These are phyloP conservation scores for Sporisorium sorghi DNA, from an alignment of 1,284 basidiomycete species.

Conservation along the genomic window DNA sequence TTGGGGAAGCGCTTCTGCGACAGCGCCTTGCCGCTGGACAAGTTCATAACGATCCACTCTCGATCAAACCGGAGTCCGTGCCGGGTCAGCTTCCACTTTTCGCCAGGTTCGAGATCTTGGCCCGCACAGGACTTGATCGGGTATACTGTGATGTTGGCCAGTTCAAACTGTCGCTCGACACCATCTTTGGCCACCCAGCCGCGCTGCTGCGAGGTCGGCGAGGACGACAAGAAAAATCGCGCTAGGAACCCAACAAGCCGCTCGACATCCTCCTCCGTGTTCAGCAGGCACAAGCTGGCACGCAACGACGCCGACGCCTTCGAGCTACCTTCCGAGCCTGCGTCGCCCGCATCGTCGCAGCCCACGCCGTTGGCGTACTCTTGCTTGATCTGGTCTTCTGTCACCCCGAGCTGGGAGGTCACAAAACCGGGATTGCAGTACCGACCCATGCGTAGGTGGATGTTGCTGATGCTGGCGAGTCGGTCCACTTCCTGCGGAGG, in stretches of 20 bases:
- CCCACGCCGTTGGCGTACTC: constrained; percentile 54
- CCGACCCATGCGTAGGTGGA: constrained; percentile 57
- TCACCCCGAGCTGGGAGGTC: constrained; percentile 37
- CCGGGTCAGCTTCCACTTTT: constrained; percentile 42
- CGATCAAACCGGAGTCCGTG: constrained; percentile 53
- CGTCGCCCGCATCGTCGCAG: constrained; percentile 45
- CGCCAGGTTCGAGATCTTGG: constrained; percentile 26
- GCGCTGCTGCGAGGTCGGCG: background rate
- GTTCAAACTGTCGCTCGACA: constrained; percentile 12
- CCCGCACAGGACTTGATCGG: constrained; percentile 60
- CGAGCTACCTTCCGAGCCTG: constrained; percentile 3
- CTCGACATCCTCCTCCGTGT: constrained; percentile 51
- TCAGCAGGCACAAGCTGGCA: constrained; percentile 51
- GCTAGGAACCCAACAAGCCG: constrained; percentile 44
- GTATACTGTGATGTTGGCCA: constrained; percentile 48
- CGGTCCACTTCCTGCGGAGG: constrained; percentile 54
- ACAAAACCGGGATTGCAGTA: constrained; percentile 60
- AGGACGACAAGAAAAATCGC: constrained; percentile 37
- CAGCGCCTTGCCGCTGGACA: constrained; percentile 46
- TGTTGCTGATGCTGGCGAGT: constrained; percentile 53
- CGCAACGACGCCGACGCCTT: constrained; percentile 33
- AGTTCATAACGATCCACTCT: constrained; percentile 54
- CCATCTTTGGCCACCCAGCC: background rate
- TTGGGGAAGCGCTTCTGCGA: constrained; percentile 51
- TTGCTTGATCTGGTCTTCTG: constrained; percentile 29